Conservation (phyloP, 2,329 filamentous ascomycete genomes). For the Phialemonium atrogriseum region DNA sequence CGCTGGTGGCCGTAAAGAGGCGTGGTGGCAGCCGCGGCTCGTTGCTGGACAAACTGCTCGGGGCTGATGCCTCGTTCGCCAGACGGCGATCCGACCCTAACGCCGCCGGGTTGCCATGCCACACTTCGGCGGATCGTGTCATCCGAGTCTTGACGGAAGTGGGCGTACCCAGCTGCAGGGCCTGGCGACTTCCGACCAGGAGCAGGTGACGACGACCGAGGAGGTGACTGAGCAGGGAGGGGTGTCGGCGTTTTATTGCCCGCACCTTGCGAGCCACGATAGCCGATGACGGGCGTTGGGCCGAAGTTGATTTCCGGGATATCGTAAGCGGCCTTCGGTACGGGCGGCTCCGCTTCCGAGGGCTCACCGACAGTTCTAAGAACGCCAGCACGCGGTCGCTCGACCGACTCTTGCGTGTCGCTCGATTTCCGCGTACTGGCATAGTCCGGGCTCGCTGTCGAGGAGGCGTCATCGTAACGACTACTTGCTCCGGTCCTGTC, state of each 20-base stretch:
- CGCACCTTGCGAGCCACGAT: slow-evolving; percentile 21
- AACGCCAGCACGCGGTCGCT: slow-evolving; percentile 69
- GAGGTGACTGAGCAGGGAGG: slow-evolving; percentile 10
- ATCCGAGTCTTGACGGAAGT: slow-evolving; percentile 39
- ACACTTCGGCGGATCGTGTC: slow-evolving; percentile 56
- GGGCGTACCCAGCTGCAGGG: slow-evolving; percentile 19
- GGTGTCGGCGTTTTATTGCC: slow-evolving; percentile 22
- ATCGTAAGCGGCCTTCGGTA: slow-evolving; percentile 29
- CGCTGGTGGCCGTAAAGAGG: slow-evolving; percentile 54
- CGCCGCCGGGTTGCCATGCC: slow-evolving; percentile 70
- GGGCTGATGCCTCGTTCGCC: slow-evolving; percentile 53
- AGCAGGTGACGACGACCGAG: slow-evolving; percentile 24
- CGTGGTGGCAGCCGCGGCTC: slow-evolving; percentile 49
- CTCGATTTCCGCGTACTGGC: slow-evolving; percentile 58
- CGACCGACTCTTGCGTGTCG: slow-evolving; percentile 41
- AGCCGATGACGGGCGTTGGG: slow-evolving; percentile 66
- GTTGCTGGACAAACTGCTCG: slow-evolving; percentile 78
- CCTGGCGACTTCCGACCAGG: slow-evolving; percentile 15
- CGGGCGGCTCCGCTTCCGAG: slow-evolving; percentile 16
- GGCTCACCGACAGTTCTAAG: slow-evolving; percentile 66
- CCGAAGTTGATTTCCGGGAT: slow-evolving; percentile 81
- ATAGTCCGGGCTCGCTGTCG: slow-evolving; percentile 65
- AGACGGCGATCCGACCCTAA: slow-evolving; percentile 36
- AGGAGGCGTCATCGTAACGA: slow-evolving; percentile 55
- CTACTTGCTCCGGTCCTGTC: slow-evolving; percentile 32